A percentile compares a stretch with the other conserved stretches of the same genome.
Conservation (phyloP, 331 rosid genomes). For the Arachis monticola region DNA sequence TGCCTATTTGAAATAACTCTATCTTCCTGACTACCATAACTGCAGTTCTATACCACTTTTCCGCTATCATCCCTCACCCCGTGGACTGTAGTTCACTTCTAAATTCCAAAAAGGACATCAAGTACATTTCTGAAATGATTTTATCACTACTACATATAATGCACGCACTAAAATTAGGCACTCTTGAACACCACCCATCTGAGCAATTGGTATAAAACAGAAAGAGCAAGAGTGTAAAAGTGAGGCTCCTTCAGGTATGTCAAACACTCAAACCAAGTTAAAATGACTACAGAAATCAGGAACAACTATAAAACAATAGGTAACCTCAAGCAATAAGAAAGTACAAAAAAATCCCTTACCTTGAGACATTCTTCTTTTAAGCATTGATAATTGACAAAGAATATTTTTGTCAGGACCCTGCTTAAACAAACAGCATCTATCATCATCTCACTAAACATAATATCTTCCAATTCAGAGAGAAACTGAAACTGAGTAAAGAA, state of each 20-base stretch:
- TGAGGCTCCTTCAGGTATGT: slow-evolving; percentile 2
- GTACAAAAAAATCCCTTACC: slow-evolving; percentile 49
- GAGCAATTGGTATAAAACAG: slow-evolving; percentile 15
- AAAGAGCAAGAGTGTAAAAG: neutral
- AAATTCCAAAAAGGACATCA: slow-evolving; percentile 16
- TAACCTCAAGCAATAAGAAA: slow-evolving; percentile 22
- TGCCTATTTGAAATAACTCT: neutral
- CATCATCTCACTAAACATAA: slow-evolving; percentile 28
- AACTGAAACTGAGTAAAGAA: slow-evolving; percentile 26
- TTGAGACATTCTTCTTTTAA: slow-evolving; percentile 89
- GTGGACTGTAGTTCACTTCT: too few species aligned
- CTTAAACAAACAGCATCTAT: slow-evolving; percentile 31
- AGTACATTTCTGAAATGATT: slow-evolving; percentile 18
- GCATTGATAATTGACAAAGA: slow-evolving; percentile 93
- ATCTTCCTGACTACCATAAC: slow-evolving; percentile 15
- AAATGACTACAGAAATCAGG: slow-evolving; percentile 27
- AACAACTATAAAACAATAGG: slow-evolving; percentile 25
- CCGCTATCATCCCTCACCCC: neutral
- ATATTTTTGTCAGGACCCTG: slow-evolving; percentile 81
- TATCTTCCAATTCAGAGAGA: slow-evolving; percentile 22
- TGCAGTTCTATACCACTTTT: slow-evolving; percentile 9
- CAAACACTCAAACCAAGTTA: slow-evolving; percentile 15
- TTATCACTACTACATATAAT: neutral
- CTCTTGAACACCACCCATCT: slow-evolving; percentile 12
- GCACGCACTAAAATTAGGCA: slow-evolving; percentile 12